Base-by-base conservation (phyloP, 305 asterid species). In the Fraxinus nigra region DNA sequence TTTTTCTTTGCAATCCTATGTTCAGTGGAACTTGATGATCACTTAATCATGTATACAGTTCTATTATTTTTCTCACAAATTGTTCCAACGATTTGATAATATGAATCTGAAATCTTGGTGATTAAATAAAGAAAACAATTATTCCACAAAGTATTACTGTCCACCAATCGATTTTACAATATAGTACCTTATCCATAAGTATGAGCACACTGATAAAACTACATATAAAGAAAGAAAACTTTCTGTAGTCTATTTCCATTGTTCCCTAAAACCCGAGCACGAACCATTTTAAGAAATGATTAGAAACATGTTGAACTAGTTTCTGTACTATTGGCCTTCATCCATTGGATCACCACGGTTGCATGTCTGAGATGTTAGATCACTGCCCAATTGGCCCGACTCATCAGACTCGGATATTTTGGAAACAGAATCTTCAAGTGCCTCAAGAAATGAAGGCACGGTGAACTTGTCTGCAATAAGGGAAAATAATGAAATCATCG, bases 381-480 rank as follows among this genome's bases (percentile, higher is more conserved):
- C 93, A 46, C 56, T 88, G 85, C 86, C 83, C 63, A 85, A 90
- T 83, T 83, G 92, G 46, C 85, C 79, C 0, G 90, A 40, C 54
- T 86, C 95, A 59, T 77, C 93, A 14, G 63, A 51, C 63, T 51
- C 63, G 8, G 63, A 51, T 16, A 22, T 4, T 16, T 51, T 51
- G 22, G 89, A 83, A 81, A 92, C 93, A 3, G 99, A 92, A 87
- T 97, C 99, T 89, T 97, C 99, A 7, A 97, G 97, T 51, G 98
- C 98, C 93, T 97, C 99, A 2, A 96, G 97, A 87, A 96, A 96
- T 24, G 98, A 96, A 18, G 91, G 91, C 59, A 96, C 98, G 1
- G 98, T 96, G 82, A 91, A 92, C 74, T 91, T 93, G 79, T 86
- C 99, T 96, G 94, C 86, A 88, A 76, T 32, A 81, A 78, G 22